Evolutionary conservation across 345 rosid species (phyloP).

Genomic region (Arabidopsis thaliana): TAIR10.1 NC_003076.8:19551501-19552000

Average conservation of each 20-base stretch:
- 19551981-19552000: constrained; percentile 82
- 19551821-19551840: constrained; percentile 81
- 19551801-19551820: constrained; percentile 89
- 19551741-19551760: not conserved
- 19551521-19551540: constrained; percentile 85
- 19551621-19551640: constrained; percentile 85
- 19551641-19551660: constrained; percentile 86
- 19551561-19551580: constrained; percentile 9
- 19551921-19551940: not conserved
- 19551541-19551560: constrained; percentile 8
- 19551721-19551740: constrained; percentile 3
- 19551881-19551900: not conserved
- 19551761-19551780: constrained; percentile 14
- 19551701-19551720: not conserved
- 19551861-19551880: constrained; percentile 57
- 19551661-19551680: constrained; percentile 70
- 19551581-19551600: constrained; percentile 15
- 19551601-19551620: constrained; percentile 69
- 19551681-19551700: constrained; percentile 82
- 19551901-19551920: constrained; percentile 15
- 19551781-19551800: constrained; percentile 66
- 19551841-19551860: constrained; percentile 94
- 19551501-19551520: constrained; percentile 88
- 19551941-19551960: constrained; percentile 26
- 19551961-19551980: constrained; percentile 98